Conservation (phyloP, 2,329 filamentous ascomycete species). For the Myrmaecium sp. region DNA sequence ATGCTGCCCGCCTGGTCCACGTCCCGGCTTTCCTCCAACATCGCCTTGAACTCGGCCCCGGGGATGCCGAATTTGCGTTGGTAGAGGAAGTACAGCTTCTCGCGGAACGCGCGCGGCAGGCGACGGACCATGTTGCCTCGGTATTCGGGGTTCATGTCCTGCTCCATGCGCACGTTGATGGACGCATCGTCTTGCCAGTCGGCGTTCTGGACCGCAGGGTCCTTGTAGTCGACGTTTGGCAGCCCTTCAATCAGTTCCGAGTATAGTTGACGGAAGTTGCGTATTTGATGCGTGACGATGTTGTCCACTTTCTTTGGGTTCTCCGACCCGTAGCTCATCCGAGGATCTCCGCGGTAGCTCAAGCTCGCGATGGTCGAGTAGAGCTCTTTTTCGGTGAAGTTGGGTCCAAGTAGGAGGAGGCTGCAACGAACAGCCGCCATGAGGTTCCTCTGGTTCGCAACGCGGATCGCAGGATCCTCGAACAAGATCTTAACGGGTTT, state of each 20-base stretch:
- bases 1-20: constrained; percentile 46
- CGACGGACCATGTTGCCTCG: constrained; percentile 94
- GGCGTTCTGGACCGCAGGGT: constrained; percentile 38
- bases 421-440: constrained; percentile 82
- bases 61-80: constrained; percentile 82
- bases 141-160: constrained; percentile 85
- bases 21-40: constrained; percentile 63
- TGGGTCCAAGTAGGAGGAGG: constrained; percentile 64
- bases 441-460: constrained; percentile 92
- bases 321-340: constrained; percentile 81
- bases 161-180: constrained; percentile 51
- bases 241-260: constrained; percentile 76
- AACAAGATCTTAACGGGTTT: constrained; percentile 96
- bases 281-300: constrained; percentile 81
- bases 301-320: constrained; percentile 86
- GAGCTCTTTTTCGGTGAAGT: constrained; percentile 73
- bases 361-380: constrained; percentile 86
- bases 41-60: constrained; percentile 62
- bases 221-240: constrained; percentile 69
- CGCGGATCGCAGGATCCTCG: constrained; percentile 78
- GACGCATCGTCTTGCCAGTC: constrained; percentile 44
- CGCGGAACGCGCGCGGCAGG: constrained; percentile 70
- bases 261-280: constrained; percentile 84
- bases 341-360: constrained; percentile 89
- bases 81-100: constrained; percentile 87